Percentiles rank a stretch among this genome's conserved stretches.
Conservation (phyloP, 129 eudicot genomes). For the Pittosporum tobira region DNA sequence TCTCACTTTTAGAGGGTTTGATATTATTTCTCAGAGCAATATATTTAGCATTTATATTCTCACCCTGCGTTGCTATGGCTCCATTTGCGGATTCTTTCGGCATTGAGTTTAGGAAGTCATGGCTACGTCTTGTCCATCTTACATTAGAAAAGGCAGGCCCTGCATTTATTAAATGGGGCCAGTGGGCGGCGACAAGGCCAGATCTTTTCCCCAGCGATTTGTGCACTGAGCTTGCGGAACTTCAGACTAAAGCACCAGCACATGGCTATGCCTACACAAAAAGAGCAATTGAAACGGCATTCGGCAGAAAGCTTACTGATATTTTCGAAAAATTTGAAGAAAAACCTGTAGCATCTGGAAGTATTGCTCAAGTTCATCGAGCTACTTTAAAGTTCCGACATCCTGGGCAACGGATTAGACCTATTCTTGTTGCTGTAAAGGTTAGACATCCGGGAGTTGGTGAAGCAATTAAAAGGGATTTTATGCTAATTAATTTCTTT, state of each 20-base stretch:
- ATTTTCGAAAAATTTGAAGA: slow-evolving; percentile 87
- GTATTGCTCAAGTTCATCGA: slow-evolving; percentile 89
- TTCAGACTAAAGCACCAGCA: slow-evolving; percentile 80
- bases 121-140: slow-evolving; percentile 60
- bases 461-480: slow-evolving; percentile 82
- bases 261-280: slow-evolving; percentile 76
- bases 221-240: slow-evolving; percentile 64
- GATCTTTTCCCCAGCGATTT: slow-evolving; percentile 82
- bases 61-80: slow-evolving; percentile 87
- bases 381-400: slow-evolving; percentile 69
- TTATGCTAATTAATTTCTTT: slow-evolving; percentile 46
- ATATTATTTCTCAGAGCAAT: slow-evolving; percentile 63
- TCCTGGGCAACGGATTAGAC: slow-evolving; percentile 64
- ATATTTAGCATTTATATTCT: slow-evolving; percentile 54
- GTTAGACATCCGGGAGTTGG: slow-evolving; percentile 96
- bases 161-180: slow-evolving; percentile 98
- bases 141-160: slow-evolving; percentile 89
- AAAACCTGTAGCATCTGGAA: slow-evolving; percentile 89
- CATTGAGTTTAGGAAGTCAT: slow-evolving; percentile 51
- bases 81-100: slow-evolving; percentile 81
- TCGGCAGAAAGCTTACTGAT: slow-evolving; percentile 70
- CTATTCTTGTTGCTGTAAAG: slow-evolving; percentile 80
- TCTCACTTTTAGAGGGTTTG: slow-evolving; percentile 50
- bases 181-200: slow-evolving; percentile 98
- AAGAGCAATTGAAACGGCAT: slow-evolving; percentile 65